Base-by-base conservation (phyloP, 306 rosid genomes). In the Bauhinia variegata region DNA sequence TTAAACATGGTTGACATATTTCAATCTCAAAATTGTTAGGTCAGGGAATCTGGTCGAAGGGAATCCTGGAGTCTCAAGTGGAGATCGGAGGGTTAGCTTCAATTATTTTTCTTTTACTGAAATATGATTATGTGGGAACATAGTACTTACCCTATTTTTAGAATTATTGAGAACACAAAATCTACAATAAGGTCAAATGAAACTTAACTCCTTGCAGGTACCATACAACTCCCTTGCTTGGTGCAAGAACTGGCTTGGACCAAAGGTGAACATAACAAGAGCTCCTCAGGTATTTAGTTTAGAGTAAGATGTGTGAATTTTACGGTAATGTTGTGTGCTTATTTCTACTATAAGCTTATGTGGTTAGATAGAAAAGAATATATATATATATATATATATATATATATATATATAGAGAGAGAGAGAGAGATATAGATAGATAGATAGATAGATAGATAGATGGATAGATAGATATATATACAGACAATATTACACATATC, bases 221-320 rank as follows among this genome's bases (percentile, higher is more conserved):
- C 92, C 99, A 17, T 93, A 93, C 82, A 69, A 86, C 73, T 93
- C 99, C 80, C 99, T 93, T 69, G 78, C 97, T 41, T 93, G 83
- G 90, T 93, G 97, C 92, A 93, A 93, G 84, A 86, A 75, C 70
- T 93, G 99, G 99, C 86, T 93, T 46, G 97, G 99, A 75, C 86
- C 96, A 17, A 86, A 82, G 75, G 99, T 90, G 80, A 93, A 90
- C 88, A 85, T 93, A 74, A 90, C 99, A 63, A 90, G 92, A 82
- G 83, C 96, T 62, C 99, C 99, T 34, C 97, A 93, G 97, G 99
- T 90, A 87, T 67, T 53, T 36, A 13, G 72, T 31, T 62, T 67
- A 60, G 56, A 17, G 65, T 34, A 60, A 61, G 34, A 39, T 48
- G 63, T 49, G 15, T 38, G 14, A n/a, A n/a, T n/a, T n/a, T n/a